Base-by-base conservation (phyloP, 768 basidiomycete genomes). In the Daedaleopsis nitida region DNA sequence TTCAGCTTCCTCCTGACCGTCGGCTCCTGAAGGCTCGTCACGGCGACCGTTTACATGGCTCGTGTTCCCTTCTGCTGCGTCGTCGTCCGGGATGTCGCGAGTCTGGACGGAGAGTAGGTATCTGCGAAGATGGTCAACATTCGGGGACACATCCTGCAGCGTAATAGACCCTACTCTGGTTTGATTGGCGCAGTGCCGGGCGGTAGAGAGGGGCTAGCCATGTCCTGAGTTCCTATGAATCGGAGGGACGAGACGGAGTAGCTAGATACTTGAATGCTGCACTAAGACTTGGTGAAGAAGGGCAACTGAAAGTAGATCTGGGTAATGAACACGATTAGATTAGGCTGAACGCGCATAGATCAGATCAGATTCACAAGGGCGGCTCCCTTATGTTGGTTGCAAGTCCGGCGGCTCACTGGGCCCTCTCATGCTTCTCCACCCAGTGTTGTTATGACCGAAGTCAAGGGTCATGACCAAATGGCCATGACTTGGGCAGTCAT, bases 1-100 rank as follows among this genome's bases (percentile, higher is more conserved):
- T 23, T 59, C 75, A 5, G 48, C 64, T 27, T 60, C 75, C 14
- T 44, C 62, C 19, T 12, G 21, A 14, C 42, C 68, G 3, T 66
- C 68, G 3, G 42, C 58, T 23, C 38, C 62, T 14, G 42, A 21
- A 8, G 17, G 55, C 8, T 62, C 57, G n/a, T 66, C 62, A 0
- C 63, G 59, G 11, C 68, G 57, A 7, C 60, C 65, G 24, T 63
- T 62, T 55, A 68, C 57, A 69, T 74, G 68, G 7, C 76, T 78
- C 1, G 80, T 82, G 14, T 77, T 74, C 23, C 85, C 88, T 65
- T 91, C 90, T 1, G 89, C 88, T 16, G 83, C 81, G 65, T 85
- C 85, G 63, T 87, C 86, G 63, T 86, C 83, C 12, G 74, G 76
- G 7, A 70, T 59, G 24, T 73, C 65, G 21, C 67, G 65, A 11